Percentiles rank a stretch among this genome's conserved stretches.
Conservation (phyloP, 257 asterid species). For the Pogostemon cablin region DNA sequence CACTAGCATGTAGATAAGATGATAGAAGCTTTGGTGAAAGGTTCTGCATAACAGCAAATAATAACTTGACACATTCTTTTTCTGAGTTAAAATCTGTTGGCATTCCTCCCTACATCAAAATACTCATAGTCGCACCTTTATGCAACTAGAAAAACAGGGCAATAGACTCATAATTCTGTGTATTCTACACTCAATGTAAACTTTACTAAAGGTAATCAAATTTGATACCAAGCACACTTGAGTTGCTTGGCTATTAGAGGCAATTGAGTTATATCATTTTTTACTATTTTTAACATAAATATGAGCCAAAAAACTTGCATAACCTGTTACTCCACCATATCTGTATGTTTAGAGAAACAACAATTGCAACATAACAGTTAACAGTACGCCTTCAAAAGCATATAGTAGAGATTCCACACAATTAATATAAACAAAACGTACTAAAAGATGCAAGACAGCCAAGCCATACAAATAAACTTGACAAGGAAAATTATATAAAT, state of each 20-base stretch:
- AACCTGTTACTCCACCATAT: neutral
- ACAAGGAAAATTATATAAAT: slow-evolving; percentile 24
- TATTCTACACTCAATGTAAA: neutral
- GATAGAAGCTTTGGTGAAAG: neutral
- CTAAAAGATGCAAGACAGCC: slow-evolving; percentile 5
- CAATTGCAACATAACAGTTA: neutral
- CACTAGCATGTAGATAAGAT: neutral
- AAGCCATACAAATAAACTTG: neutral
- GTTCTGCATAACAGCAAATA: neutral
- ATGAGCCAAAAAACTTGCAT: neutral
- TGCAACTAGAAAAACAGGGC: neutral
- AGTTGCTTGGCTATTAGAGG: neutral
- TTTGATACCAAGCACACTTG: neutral
- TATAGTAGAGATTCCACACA: slow-evolving; percentile 6
- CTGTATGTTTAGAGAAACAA: neutral
- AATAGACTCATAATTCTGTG: neutral
- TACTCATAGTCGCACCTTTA: neutral
- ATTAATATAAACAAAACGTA: neutral
- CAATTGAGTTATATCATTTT: neutral
- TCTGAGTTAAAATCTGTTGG: neutral
- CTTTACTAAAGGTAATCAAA: neutral
- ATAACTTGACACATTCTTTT: neutral
- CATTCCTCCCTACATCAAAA: neutral
- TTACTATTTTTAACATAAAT: neutral
- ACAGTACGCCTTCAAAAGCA: slow-evolving; percentile 8